Percentiles rank a stretch among this genome's conserved stretches.
Conservation (phyloP, 371 early-diverging fungal genomes). For the Mucor irregularis region DNA sequence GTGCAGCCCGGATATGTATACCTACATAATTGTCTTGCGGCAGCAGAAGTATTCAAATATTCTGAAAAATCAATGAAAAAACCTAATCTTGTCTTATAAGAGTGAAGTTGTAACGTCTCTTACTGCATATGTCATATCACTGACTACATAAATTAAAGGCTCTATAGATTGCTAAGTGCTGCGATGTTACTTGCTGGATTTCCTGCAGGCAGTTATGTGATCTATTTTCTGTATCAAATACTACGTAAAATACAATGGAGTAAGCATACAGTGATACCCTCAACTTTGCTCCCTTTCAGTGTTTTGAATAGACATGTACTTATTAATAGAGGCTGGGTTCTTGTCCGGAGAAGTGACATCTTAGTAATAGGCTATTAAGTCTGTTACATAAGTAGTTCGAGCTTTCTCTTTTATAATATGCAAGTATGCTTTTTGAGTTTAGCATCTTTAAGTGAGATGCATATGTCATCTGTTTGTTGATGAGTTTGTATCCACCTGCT, state of each 20-base stretch:
- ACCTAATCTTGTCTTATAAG: conserved; percentile 21
- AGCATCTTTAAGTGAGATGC: conserved; percentile 49
- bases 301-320: conserved; percentile 26
- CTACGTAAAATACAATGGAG: conserved; percentile 30
- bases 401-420: conserved; percentile 1
- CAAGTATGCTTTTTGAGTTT: conserved; percentile 45
- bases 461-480: conserved; percentile 43
- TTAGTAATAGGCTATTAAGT: conserved; percentile 1
- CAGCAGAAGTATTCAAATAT: conserved; percentile 15
- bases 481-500: conserved; percentile 55
- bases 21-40: conserved; percentile 19
- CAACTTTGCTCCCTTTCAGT: conserved; percentile 25
- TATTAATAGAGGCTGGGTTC: conserved; percentile 24
- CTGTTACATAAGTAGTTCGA: conserved; percentile 26
- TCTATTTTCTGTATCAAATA: conserved; percentile 45
- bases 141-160: conserved; percentile 27
- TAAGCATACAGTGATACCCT: conserved; percentile 33
- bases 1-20: conserved; percentile 19
- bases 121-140: conserved; percentile 28
- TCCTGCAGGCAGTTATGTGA: conserved; percentile 40
- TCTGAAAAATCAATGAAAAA: conserved; percentile 26
- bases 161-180: conserved; percentile 45
- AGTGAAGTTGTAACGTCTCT: conserved; percentile 24
- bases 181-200: conserved; percentile 45
- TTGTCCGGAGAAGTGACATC: conserved; percentile 27